Base-by-base conservation (phyloP, 1,284 basidiomycete species). In the Leccinum solheimii region DNA sequence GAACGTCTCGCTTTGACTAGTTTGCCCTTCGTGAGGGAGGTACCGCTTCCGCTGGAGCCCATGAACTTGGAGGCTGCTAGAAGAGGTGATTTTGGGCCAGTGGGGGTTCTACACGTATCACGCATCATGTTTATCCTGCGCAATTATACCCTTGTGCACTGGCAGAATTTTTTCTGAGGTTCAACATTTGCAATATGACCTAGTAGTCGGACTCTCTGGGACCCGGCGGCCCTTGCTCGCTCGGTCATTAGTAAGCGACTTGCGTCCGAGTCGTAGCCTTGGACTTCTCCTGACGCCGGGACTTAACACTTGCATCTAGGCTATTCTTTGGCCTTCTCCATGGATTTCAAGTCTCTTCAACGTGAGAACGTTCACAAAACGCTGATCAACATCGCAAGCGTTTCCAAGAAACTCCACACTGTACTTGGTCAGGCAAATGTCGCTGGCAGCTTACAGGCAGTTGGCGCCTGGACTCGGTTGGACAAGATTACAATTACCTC, bases 31-130 rank as follows among this genome's bases (percentile, higher is more conserved):
- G 72, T 77, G 71, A 68, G 62, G 77, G 85, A 87, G 83, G 85
- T 76, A 78, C 81, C 84, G 83, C 84, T 79, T 79, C 69, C 70
- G 81, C 78, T 74, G 72, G 73, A 50, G 64, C 73, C 66, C 75
- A 76, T 75, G 72, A 76, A 56, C 59, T 63, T 58, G 61, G 58
- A 65, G 65, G 62, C 66, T 40, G 26, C 67, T 67, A 60, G 72
- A 62, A 73, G 74, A 68, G 73, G 50, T 59, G 63, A 62, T 73
- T 70, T 56, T 59, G 57, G 57, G 1, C 8, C 32, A 52, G 63
- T 71, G 70, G 66, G 10, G 65, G 70, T 57, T 68, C 71, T 68
- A 72, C 72, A 72, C 63, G 5, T 50, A 2, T 56, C 50, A 19
- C 54, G n/a, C 21, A 23, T 23, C 21, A 23, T 5, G n/a, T 11